Base-by-base conservation (phyloP, 805 yeast species). In the Yarrowia divulgata region DNA sequence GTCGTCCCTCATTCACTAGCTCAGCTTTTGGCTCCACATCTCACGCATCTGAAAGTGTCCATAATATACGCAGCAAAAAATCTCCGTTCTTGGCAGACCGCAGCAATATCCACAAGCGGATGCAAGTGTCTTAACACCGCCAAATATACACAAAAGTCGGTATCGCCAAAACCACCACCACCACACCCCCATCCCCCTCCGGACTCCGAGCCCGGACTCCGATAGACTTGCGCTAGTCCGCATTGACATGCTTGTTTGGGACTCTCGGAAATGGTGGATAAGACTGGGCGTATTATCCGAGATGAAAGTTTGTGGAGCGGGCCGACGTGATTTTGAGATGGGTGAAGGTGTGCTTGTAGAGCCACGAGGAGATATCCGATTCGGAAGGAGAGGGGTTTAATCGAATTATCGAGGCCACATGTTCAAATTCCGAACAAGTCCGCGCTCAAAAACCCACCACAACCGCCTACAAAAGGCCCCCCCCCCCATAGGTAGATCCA, bases 181-280 rank as follows among this genome's bases (percentile, higher is more conserved):
- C 46, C 14, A 40, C 42, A 39, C 23, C 10, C 32, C 32, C 10
- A 4, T 23, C 34, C 50, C 32, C 32, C 34, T 19, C 8, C 49
- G 49, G 49, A 35, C 43, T 35, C 43, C 43, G 42, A 54, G 3
- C 3, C 43, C 60, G 60, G 60, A 54, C 19, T 54, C 60, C 60
- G 60, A 54, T 23, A 37, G 42, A 9, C 42, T 37, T 19, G 43
- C 43, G 60, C 60, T 37, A 39, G 60, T 37, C 60, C 45, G 60
- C 45, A 39, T 39, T 54, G 60, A 39, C 45, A 39, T 54, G 45
- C 60, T 54, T 54, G 45, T 19, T 54, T 54, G 60, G 60, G 60
- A 54, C 42, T 8, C 29, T 39, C 60, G 60, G 60, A 39, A 45
- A 54, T 54, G 60, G 60, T 37, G 60, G 60, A 39, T 13, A 37